Conservation (phyloP, 306 rosid species). For the Hylodesmum podocarpum region DNA sequence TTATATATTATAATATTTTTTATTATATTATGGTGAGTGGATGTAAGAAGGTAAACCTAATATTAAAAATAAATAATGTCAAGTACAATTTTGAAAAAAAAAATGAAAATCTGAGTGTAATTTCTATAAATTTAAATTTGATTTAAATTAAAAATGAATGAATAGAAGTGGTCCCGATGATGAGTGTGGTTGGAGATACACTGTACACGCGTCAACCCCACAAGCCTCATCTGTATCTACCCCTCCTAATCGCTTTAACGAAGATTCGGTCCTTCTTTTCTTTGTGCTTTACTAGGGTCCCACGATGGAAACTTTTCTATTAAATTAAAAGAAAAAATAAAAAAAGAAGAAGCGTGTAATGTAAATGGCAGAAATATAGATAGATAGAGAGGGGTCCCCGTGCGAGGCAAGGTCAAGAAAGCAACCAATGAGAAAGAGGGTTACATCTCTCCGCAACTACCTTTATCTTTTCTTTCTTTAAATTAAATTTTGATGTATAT, state of each 20-base stretch:
- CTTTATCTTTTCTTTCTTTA: constrained; percentile 62
- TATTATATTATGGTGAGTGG: too few species aligned
- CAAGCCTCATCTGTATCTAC: constrained; percentile 5
- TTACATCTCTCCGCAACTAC: constrained; percentile 49
- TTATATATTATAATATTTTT: too few species aligned
- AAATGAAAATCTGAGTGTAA: too few species aligned
- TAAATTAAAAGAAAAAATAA: too few species aligned
- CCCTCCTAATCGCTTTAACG: constrained; percentile 29
- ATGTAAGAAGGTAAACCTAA: too few species aligned
- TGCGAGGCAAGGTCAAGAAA: constrained; percentile 63
- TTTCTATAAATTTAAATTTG: too few species aligned
- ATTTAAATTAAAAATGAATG: too few species aligned
- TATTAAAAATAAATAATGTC: too few species aligned
- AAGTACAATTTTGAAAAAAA: too few species aligned
- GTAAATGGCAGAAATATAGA: constrained; percentile 11
- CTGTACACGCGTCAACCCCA: constrained; percentile 40
- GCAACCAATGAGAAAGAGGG: constrained; percentile 66
- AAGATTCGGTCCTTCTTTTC: constrained; percentile 32
- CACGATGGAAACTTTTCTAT: background rate
- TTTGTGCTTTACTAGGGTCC: constrained; percentile 22
- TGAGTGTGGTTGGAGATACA: background rate
- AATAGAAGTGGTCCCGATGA: background rate
- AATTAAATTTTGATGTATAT: constrained; percentile 45
- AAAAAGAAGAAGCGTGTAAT: background rate
- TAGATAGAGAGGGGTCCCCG: constrained; percentile 47